A percentile compares a stretch with the other conserved stretches of the same genome.
phyloP scores from a whole-genome alignment of 2,329 filamentous ascomycete species.

The Gnomoniopsis sp. region DNA sequence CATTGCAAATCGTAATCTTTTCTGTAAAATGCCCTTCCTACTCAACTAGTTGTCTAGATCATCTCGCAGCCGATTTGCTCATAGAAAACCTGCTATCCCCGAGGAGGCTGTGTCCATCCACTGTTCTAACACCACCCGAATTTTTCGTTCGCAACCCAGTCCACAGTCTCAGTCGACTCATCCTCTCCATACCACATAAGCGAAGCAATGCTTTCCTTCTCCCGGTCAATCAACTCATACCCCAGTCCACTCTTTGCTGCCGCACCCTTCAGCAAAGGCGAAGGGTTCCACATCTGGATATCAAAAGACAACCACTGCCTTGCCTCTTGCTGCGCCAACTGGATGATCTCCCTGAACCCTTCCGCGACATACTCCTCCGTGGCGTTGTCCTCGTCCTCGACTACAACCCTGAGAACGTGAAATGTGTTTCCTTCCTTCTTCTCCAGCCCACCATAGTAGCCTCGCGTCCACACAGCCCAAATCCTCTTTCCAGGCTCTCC shows the following conservation, averaged over 20 bases:
- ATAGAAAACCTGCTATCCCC: too few species aligned
- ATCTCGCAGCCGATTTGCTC: too few species aligned
- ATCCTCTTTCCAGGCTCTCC: constrained; percentile 51
- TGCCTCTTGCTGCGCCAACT: constrained; percentile 67
- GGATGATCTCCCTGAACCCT: constrained; percentile 61
- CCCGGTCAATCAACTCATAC: constrained; percentile 50
- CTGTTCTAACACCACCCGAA: constrained; percentile 66
- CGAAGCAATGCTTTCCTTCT: constrained; percentile 66
- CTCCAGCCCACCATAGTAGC: constrained; percentile 56
- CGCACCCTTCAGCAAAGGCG: constrained; percentile 45
- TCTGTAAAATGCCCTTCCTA: too few species aligned
- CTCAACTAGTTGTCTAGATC: too few species aligned
- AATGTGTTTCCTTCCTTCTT: constrained; percentile 61
- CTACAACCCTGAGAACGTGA: constrained; percentile 64
- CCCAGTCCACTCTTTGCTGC: constrained; percentile 46
- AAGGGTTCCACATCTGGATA: constrained; percentile 83
- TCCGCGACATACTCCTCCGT: constrained; percentile 41
- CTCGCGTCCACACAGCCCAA: constrained; percentile 72
- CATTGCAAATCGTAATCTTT: too few species aligned
- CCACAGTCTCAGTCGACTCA: constrained; percentile 48
- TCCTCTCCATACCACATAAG: constrained; percentile 66
- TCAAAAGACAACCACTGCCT: constrained; percentile 65
- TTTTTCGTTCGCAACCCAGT: constrained; percentile 76
- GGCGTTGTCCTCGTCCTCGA: constrained; percentile 52
- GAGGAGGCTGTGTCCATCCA: too few species aligned